Evolutionary conservation across 2,329 filamentous ascomycete species (phyloP), one percentile per base, ranked within the genome.

Genomic region (Penicillium janthinellum): DNA sequence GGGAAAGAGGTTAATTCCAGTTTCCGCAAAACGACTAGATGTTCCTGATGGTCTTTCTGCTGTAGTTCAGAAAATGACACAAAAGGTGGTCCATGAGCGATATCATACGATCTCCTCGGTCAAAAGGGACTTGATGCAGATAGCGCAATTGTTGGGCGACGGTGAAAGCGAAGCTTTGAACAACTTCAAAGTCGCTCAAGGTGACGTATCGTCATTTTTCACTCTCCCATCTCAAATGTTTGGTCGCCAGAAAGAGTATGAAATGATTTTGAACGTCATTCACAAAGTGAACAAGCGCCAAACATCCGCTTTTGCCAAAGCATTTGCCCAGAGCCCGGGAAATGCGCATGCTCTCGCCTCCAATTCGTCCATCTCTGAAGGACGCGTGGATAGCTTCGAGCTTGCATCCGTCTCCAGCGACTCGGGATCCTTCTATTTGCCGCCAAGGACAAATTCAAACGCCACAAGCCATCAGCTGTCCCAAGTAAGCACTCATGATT

Each of bases 171-270:
- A 85, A 54, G 87, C 88, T 0, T 79, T 97, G 55, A 87, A 86
- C 60, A 83, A 88, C 41, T 96, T 91, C 82, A 83, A 86, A 63
- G 88, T 96, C 60, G 93, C 86, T 12, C 86, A 88, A n/a, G 91
- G 88, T 59, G 94, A 98, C 74, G 87, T 96, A 0, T 96, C 92
- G 0, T 96, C 92, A 4, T 95, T 96, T 71, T 97, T 97, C 77
- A 90, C 92, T 66, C 83, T 97, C 20, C 94, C 94, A 0, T 85
- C 87, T 0, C 82, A 83, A 59, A 92, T 96, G 82, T 90, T 96
- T 64, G 94, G 94, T 3, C 86, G 93, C 38, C 82, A 88, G 34
- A 81, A 85, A 62, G 91, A 96, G 72, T 87, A 86, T 44, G 82
- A 88, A 49, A 84, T 85, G 39, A 85, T 97, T 8, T 77, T 92